Conservation (phyloP, 306 rosid species). For the Delonix regia region DNA sequence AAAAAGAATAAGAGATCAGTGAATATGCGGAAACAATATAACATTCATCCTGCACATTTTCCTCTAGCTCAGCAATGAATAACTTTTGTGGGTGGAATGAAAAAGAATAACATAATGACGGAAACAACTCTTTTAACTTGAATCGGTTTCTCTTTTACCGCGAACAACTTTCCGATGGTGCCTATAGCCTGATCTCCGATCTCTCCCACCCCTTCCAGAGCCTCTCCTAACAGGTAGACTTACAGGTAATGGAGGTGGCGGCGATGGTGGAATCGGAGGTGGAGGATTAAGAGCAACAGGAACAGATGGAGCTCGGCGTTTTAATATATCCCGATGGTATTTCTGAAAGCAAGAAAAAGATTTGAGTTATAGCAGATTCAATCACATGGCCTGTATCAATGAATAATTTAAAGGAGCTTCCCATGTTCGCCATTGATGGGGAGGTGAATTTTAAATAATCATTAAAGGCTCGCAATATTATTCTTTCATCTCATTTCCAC, state of each 20-base stretch:
- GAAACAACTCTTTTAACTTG: slow-evolving; percentile 57
- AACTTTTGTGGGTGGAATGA: slow-evolving; percentile 41
- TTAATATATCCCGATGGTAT: slow-evolving; percentile 72
- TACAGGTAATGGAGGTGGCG: slow-evolving; percentile 35
- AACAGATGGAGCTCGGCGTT: slow-evolving; percentile 48
- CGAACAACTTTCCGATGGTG: neutral
- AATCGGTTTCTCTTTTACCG: slow-evolving; percentile 40
- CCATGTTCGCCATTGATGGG: too few relatives aligned
- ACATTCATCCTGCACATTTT: slow-evolving; percentile 48
- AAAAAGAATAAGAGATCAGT: slow-evolving; percentile 41
- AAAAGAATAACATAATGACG: slow-evolving; percentile 42
- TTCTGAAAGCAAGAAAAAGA: slow-evolving; percentile 51
- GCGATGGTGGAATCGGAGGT: slow-evolving; percentile 29
- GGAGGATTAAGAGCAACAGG: slow-evolving; percentile 41
- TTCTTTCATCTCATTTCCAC: too few relatives aligned
- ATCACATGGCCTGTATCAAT: slow-evolving; percentile 2
- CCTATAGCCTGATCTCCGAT: neutral
- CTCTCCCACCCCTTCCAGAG: slow-evolving; percentile 50
- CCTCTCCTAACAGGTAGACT: slow-evolving; percentile 43
- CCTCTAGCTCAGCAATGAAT: slow-evolving; percentile 45
- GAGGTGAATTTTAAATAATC: too few relatives aligned
- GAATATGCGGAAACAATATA: slow-evolving; percentile 45
- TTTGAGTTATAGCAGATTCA: neutral
- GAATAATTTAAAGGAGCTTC: too few relatives aligned
- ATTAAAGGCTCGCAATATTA: too few relatives aligned